Evolutionary conservation across 2,329 filamentous ascomycete species (phyloP), one percentile per base, ranked within the genome.

Genomic region (Colletotrichum tamarilloi): DNA sequence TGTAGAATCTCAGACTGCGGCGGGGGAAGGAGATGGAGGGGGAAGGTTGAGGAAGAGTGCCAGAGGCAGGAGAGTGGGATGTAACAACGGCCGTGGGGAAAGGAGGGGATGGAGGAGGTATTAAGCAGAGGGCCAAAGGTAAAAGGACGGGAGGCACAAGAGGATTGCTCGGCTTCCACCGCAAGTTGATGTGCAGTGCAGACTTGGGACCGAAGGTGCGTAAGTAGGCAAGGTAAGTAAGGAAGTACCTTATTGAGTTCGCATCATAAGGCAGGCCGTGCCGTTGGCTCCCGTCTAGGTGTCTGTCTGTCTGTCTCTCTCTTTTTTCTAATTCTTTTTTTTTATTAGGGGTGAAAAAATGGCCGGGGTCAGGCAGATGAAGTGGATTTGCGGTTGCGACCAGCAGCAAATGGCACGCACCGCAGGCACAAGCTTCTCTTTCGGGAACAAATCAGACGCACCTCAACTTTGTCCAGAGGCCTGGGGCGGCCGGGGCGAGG

Each of bases 361-460:
- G 62, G 52, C 62, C 52, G 52, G 62, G 62, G 52, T 57, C 62
- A 65, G 57, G 55, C 30, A 59, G 28, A 55, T 26, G 22, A 56
- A 60, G 55, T 49, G 67, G 63, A 26, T 32, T 24, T 28, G n/a
- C 52, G n/a, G 59, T 42, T 62, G 32, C 59, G 46, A 30, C 53
- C 35, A 24, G 65, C 58, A 73, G 67, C 67, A 65, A 73, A 73
- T 73, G 60, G 56, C 59, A 73, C 28, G 69, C 65, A 7, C n/a
- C 30, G 26, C 38, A 63, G 66, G 58, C 67, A 70, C 60, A 55
- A 60, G 70, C 67, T 70, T 68, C 69, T 72, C n/a, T 42, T 62
- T 57, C 30, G 66, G 70, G 70, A 49, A 57, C 67, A 68, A 60
- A 62, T 62, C 66, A 60, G 59, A 69, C 46, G 65, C 53, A 24